Evolutionary conservation across 805 yeast genomes (phyloP), one percentile per base, ranked within the genome.

Genomic region (Candida oleophila): DNA sequence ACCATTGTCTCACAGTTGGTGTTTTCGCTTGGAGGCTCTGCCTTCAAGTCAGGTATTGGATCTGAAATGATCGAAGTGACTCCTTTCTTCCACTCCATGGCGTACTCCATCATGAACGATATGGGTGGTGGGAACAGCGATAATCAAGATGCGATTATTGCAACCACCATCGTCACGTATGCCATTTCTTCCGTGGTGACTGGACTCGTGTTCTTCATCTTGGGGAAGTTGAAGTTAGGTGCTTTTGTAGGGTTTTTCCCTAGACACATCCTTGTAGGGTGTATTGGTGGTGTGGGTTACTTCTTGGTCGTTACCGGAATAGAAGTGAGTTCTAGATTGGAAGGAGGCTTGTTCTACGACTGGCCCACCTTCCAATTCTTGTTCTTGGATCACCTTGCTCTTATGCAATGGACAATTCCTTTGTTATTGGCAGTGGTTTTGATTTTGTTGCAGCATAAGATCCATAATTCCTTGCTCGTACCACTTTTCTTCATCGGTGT

Each of bases 11-110:
- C 96, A 0, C 99, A 94, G 64, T 68, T 90, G 52, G 87, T 89
- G 4, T 91, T 81, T 61, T 90, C 97, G 0, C 65, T 88, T 20
- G 99, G 99, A 14, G 95, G 95, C 1, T 88, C 96, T 14, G 87
- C 88, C 7, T 92, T 94, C 69, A 82, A 81, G 50, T 78, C 90
- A 2, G 96, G 96, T n/a, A 82, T 92, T 38, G 99, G 99, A 1
- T 87, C 96, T 3, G 98, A 94, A 68, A 94, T 94, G 99, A 94
- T 94, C 54, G 99, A 94, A 64, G 89, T 94, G n/a, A 96, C 97
- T 1, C 99, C 99, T 1, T 94, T 94, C 64, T 92, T 92, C 73
- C 99, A 94, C 60, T 78, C 95, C 2, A 91, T 94, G 96, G 97
- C 97, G 1, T 71, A 79, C 22, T 71, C 84, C 12, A 83, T 94